Conservation (phyloP, 169 alveolate genomes). For the Plasmodium malariae region DNA sequence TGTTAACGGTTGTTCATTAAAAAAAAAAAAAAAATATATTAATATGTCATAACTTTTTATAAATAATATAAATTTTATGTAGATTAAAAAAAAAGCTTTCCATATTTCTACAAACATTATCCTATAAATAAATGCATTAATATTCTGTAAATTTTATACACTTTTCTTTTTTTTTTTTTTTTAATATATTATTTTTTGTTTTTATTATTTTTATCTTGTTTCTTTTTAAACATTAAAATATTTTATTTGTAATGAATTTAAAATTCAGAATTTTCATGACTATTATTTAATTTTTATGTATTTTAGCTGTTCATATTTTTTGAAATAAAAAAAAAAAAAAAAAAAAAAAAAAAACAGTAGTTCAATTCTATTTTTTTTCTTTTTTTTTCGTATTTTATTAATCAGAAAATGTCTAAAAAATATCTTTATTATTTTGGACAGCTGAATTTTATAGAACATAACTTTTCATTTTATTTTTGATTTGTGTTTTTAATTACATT, state of each 20-base stretch:
- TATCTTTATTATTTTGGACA: slow-evolving; percentile 36
- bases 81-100: slow-evolving; percentile 6
- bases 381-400: slow-evolving; percentile 27
- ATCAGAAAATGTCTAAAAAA: slow-evolving; percentile 46
- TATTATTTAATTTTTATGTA: background rate
- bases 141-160: slow-evolving; percentile 16
- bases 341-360: slow-evolving; percentile 11
- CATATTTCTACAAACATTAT: slow-evolving; percentile 12
- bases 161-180: slow-evolving; percentile 10
- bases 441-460: slow-evolving; percentile 67
- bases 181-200: background rate
- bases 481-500: slow-evolving; percentile 22
- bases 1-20: slow-evolving; percentile 45
- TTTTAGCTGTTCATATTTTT: slow-evolving; percentile 32
- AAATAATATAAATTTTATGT: slow-evolving; percentile 18
- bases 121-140: slow-evolving; percentile 8
- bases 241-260: slow-evolving; percentile 15
- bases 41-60: background rate
- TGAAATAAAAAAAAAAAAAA: no score
- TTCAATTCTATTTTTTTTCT: slow-evolving; percentile 35
- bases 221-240: slow-evolving; percentile 11
- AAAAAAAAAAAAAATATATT: slow-evolving; percentile 50
- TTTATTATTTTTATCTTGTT: background rate
- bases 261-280: slow-evolving; percentile 37
- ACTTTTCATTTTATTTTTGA: slow-evolving; percentile 8